These are phyloP conservation scores for Aspergillus sp. DNA, from an alignment of 2,329 filamentous ascomycete species.

Conservation along the genomic window DNA sequence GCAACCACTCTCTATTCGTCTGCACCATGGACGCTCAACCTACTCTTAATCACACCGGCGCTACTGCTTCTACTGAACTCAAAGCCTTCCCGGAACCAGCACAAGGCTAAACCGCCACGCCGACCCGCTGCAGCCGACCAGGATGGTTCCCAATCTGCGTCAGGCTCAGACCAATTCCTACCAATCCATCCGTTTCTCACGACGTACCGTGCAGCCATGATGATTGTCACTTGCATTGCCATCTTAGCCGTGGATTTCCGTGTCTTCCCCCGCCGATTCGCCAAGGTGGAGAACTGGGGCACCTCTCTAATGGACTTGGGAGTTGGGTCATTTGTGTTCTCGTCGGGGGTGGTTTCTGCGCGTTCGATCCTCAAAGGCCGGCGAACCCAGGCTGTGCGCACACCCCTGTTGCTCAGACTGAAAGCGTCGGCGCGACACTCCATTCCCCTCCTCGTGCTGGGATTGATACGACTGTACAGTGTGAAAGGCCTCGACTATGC, in stretches of 20 bases:
- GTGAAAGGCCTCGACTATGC: conserved; percentile 96
- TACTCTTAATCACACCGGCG: conserved; percentile 72
- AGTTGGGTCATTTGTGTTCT: conserved; percentile 96
- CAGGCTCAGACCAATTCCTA: conserved; percentile 50
- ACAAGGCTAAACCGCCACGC: conserved; percentile 36
- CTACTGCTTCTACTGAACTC: conserved; percentile 57
- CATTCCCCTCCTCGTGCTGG: conserved; percentile 76
- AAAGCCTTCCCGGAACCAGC: conserved; percentile 23
- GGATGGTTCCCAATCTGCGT: conserved; percentile 17
- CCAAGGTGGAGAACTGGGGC: conserved; percentile 98
- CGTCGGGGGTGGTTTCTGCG: conserved; percentile 85
- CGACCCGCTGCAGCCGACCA: conserved; percentile 19
- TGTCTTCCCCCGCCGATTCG: conserved; percentile 89
- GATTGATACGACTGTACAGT: conserved; percentile 75
- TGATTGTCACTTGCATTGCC: conserved; percentile 82
- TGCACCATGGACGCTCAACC: conserved; percentile 69
- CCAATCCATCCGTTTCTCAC: conserved; percentile 91
- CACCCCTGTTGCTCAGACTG: conserved; percentile 56
- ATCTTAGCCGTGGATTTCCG: conserved; percentile 97
- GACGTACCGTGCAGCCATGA: conserved; percentile 85
- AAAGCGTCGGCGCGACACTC: conserved; percentile 72
- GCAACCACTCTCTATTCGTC: conserved; percentile 82
- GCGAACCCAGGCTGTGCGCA: conserved; percentile 45
- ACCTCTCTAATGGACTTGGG: conserved; percentile 99
- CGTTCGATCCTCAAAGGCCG: conserved; percentile 73